These are phyloP conservation scores for Lentinula novae-zelandiae DNA, from an alignment of 1,284 basidiomycete species.

Conservation along the genomic window DNA sequence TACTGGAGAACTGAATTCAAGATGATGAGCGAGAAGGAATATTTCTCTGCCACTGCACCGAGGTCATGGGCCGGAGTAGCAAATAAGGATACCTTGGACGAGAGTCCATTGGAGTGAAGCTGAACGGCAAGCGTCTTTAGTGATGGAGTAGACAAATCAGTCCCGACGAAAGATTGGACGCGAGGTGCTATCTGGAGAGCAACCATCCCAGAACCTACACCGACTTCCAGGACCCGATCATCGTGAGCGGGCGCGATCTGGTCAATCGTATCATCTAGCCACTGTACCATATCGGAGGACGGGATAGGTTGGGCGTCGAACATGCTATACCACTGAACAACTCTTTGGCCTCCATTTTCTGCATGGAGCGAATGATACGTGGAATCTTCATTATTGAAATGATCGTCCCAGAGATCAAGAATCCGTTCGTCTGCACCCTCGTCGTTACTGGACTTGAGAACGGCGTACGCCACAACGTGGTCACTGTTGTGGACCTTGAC, in stretches of 20 bases:
- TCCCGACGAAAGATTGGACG: conserved; percentile 1
- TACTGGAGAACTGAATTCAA: conserved; percentile 12
- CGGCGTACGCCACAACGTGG: neutral
- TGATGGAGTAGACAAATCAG: neutral
- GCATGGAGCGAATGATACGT: neutral
- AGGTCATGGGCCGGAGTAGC: neutral
- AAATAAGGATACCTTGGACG: neutral
- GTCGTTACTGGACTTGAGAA: neutral
- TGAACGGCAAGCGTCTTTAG: neutral
- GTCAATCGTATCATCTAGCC: conserved; percentile 9
- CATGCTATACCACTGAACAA: conserved; percentile 11
- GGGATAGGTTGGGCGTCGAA: conserved; percentile 6
- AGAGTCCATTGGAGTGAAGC: neutral
- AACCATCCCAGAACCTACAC: conserved; percentile 8
- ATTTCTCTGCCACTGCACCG: neutral
- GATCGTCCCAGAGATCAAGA: conserved; percentile 4
- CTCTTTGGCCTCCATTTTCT: conserved; percentile 2
- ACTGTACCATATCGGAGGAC: conserved; percentile 2
- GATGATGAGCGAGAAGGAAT: conserved; percentile 4
- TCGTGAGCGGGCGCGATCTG: neutral
- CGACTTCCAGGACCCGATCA: conserved; percentile 7
- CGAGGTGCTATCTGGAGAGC: neutral
- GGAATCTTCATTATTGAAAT: conserved; percentile 1
- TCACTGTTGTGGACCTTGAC: neutral
- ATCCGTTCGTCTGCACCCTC: neutral